A percentile compares a stretch with the other conserved stretches of the same genome.
Evolutionary conservation across 441 rosid species (phyloP).

Genomic region (Adansonia madagascariensis): DNA sequence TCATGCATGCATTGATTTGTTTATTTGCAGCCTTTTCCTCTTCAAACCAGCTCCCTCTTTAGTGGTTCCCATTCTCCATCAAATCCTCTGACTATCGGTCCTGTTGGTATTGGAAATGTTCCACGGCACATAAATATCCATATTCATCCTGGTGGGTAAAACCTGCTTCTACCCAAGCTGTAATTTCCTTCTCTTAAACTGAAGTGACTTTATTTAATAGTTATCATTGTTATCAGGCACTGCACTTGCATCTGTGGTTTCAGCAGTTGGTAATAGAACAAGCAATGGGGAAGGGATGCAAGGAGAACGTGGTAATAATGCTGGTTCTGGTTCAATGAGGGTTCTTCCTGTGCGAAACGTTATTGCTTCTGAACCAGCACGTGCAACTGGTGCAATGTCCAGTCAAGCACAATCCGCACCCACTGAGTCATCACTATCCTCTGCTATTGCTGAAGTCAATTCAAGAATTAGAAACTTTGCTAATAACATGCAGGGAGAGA

Average conservation of each 20-base stretch:
- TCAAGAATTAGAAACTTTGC: constrained; percentile 50
- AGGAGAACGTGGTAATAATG: constrained; percentile 49
- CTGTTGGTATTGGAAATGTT: constrained; percentile 68
- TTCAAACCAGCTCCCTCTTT: constrained; percentile 77
- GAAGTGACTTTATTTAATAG: neutral
- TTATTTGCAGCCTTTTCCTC: constrained; percentile 81
- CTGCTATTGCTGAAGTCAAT: constrained; percentile 48
- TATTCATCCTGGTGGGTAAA: constrained; percentile 88
- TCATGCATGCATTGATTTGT: constrained; percentile 19
- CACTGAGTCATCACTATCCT: constrained; percentile 42
- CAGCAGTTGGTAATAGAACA: constrained; percentile 58
- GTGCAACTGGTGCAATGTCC: constrained; percentile 41
- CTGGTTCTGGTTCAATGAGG: constrained; percentile 45
- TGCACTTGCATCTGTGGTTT: constrained; percentile 54
- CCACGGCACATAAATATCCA: constrained; percentile 88
- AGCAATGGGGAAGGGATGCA: constrained; percentile 55
- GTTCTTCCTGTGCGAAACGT: constrained; percentile 54
- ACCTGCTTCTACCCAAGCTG: constrained; percentile 17
- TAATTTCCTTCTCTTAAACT: constrained; percentile 1
- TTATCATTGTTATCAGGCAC: constrained; percentile 47
- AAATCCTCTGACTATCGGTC: constrained; percentile 49
- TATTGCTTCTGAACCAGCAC: constrained; percentile 54
- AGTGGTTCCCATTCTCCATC: constrained; percentile 56
- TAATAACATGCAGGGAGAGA: constrained; percentile 54
- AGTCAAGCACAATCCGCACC: constrained; percentile 48